Evolutionary conservation across 305 asterid genomes (phyloP).

Genomic region (Lippia alba): DNA sequence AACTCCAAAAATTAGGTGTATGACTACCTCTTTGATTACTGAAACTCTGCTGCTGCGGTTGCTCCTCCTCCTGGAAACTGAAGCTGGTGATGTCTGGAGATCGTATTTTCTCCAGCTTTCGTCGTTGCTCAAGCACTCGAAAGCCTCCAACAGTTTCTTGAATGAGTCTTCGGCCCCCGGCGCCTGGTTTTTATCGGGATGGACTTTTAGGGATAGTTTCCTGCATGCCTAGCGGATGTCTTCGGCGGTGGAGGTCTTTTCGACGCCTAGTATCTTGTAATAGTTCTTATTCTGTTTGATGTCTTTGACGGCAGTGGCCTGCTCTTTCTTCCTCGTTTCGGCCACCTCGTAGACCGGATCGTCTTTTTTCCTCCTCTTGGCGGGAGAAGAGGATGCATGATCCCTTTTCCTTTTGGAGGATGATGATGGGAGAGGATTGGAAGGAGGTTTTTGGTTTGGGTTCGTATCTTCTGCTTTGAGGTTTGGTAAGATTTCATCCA

Average conservation of each 20-base stretch:
- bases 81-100: slow-evolving; percentile 11
- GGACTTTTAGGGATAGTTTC: slow-evolving; percentile 87
- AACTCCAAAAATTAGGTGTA: too few relatives aligned
- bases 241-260: slow-evolving; percentile 68
- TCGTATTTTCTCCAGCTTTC: slow-evolving; percentile 68
- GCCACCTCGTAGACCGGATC: too few relatives aligned
- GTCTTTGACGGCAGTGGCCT: slow-evolving; percentile 64
- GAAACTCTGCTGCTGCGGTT: too few relatives aligned
- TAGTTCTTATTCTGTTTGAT: slow-evolving; percentile 84
- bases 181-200: slow-evolving; percentile 90
- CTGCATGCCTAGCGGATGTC: slow-evolving; percentile 86
- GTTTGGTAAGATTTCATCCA: slow-evolving; percentile 57
- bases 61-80: too few relatives aligned
- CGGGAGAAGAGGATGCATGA: too few relatives aligned
- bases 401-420: slow-evolving; percentile 26
- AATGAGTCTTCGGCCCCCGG: slow-evolving; percentile 97
- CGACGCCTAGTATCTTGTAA: slow-evolving; percentile 86
- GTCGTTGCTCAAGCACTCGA: slow-evolving; percentile 44
- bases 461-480: slow-evolving; percentile 48
- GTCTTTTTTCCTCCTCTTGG: too few relatives aligned
- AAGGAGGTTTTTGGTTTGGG: slow-evolving; percentile 41
- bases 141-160: slow-evolving; percentile 90
- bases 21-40: too few relatives aligned
- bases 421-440: slow-evolving; percentile 45
- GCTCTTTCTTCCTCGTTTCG: slow-evolving; percentile 46